These are phyloP conservation scores for Populus hybrid DNA, from an alignment of 441 rosid genomes.

Conservation along the genomic window DNA sequence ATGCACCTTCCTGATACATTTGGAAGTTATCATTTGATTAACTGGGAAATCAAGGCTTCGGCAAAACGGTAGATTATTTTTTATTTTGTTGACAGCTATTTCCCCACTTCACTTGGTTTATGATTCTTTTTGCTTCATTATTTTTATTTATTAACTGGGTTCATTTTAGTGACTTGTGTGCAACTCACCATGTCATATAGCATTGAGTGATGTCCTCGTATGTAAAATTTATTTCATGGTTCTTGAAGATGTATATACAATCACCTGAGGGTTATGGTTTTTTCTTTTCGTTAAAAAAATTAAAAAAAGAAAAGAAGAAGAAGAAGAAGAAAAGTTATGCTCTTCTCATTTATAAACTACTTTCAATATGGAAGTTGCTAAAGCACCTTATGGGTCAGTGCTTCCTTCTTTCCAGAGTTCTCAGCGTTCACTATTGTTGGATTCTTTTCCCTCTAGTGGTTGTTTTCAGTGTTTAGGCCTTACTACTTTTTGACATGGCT, in stretches of 20 bases:
- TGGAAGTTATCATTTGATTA: slow-evolving; percentile 58
- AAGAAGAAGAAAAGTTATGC: neutral
- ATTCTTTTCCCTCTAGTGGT: neutral
- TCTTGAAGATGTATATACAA: neutral
- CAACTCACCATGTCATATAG: neutral
- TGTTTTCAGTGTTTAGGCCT: too few relatives aligned
- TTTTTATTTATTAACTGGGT: neutral
- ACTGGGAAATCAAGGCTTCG: slow-evolving; percentile 60
- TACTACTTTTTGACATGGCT: neutral
- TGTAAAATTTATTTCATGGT: neutral
- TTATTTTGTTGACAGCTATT: neutral
- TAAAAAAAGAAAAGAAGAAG: too few relatives aligned
- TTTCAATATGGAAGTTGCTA: neutral
- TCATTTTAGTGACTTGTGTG: neutral
- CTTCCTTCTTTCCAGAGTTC: neutral
- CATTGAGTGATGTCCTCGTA: neutral
- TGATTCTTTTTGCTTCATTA: neutral
- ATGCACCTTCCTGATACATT: neutral
- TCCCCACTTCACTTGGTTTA: neutral
- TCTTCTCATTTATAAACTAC: neutral
- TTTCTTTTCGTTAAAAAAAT: neutral
- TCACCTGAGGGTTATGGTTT: neutral
- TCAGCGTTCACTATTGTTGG: neutral
- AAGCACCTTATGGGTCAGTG: neutral
- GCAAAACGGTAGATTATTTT: slow-evolving; percentile 35